Percentiles rank a stretch among this genome's conserved stretches.
Evolutionary conservation across 768 basidiomycete species (phyloP).

Genomic region (Suillus bovinus): DNA sequence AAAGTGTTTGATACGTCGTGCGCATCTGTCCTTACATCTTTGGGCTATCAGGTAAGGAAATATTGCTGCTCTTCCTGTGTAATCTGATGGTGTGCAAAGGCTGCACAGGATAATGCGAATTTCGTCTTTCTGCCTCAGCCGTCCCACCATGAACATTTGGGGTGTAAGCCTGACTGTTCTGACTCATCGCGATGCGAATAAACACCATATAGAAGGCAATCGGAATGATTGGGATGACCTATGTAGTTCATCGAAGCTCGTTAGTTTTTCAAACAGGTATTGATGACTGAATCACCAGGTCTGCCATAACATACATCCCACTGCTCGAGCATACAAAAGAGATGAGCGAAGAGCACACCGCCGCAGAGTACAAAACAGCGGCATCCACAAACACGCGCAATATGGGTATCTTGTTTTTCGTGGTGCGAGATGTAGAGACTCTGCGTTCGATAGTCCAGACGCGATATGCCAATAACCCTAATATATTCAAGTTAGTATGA

Average conservation of each 20-base stretch:
- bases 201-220: not conserved
- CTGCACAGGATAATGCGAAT: not conserved
- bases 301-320: not conserved
- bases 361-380: not conserved
- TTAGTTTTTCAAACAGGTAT: not conserved
- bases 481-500: not conserved
- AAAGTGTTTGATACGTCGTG: too few species aligned
- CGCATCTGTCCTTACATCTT: not conserved
- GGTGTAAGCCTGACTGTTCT: not conserved
- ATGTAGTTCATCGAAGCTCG: not conserved
- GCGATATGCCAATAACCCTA: not conserved
- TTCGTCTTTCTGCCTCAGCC: not conserved
- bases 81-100: not conserved
- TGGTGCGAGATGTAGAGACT: not conserved
- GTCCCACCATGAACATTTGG: not conserved
- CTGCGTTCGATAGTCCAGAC: not conserved
- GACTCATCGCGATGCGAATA: not conserved
- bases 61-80: not conserved
- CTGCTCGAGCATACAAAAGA: not conserved
- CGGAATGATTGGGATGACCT: not conserved
- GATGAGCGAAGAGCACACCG: not conserved
- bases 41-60: not conserved
- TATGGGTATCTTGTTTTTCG: not conserved
- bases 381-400: not conserved
- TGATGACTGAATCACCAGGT: not conserved